Evolutionary conservation across 768 basidiomycete species (phyloP), one percentile per base, ranked within the genome.

Genomic region (Tulasnella sp.): DNA sequence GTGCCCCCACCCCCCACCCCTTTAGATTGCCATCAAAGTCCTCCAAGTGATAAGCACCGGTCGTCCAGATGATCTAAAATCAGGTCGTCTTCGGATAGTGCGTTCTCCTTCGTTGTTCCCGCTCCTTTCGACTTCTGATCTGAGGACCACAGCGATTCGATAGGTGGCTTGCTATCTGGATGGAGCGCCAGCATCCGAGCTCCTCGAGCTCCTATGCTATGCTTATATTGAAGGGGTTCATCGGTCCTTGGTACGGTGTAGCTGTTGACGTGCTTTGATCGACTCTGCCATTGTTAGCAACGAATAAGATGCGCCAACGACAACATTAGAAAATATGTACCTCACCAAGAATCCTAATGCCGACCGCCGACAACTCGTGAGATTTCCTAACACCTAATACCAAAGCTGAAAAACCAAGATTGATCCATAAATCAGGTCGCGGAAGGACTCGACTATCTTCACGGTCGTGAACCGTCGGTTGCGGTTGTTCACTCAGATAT

Each of bases 401-500:
- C 7, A 25, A 3, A 31, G 14, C 19, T 4, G 6, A 2, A n/a
- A 4, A 2, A 6, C 3, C 1, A 45, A 15, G 2, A 3, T 14
- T 2, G 2, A 5, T 45, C 14, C 36, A 38, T 79, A 36, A 68
- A 40, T 12, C 74, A 77, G 11, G 76, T 76, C 31, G 73, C 78
- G 17, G 72, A 77, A 42, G 79, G 78, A 11, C 71, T 79, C 14
- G 37, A n/a, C 2, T 78, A 79, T 72, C 40, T 79, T 2, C 79
- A 79, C 45, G 71, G 22, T 17, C 73, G 68, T n/a, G 49, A 54
- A n/a, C 78, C 76, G 39, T 39, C n/a, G n/a, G n/a, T n/a, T n/a
- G n/a, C 78, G 9, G 72, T 78, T 22, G 78, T 78, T 0, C 79
- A 79, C 67, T 73, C 74, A 0, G 79, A n/a, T n/a, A n/a, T n/a